phyloP scores from a whole-genome alignment of 257 asterid species.

The Thymus quinquecostatus region DNA sequence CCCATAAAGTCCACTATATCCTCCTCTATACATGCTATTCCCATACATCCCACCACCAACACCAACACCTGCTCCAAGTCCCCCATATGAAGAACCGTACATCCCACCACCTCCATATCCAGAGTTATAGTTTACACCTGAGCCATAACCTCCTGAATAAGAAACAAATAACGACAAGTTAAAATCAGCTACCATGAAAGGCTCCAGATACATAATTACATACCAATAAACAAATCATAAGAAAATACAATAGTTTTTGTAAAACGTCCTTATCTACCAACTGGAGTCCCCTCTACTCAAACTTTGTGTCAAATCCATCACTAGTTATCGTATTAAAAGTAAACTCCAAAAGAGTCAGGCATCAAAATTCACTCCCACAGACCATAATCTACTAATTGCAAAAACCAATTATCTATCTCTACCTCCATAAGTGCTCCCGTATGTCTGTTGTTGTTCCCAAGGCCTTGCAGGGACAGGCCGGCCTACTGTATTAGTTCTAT shows the following conservation, averaged over 20 bases:
- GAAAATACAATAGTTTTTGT: background rate
- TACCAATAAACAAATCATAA: background rate
- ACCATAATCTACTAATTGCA: background rate
- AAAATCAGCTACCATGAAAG: constrained; percentile 26
- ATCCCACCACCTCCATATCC: constrained; percentile 79
- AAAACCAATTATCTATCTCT: background rate
- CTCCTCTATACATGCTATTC: constrained; percentile 84
- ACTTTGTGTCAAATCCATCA: background rate
- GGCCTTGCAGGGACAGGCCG: constrained; percentile 93
- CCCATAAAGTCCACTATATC: constrained; percentile 77
- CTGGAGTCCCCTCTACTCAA: constrained; percentile 16
- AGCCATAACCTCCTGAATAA: constrained; percentile 53
- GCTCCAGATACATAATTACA: constrained; percentile 8
- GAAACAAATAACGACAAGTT: constrained; percentile 24
- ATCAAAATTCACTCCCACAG: background rate
- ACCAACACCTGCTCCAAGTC: constrained; percentile 50
- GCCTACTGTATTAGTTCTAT: constrained; percentile 51
- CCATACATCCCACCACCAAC: constrained; percentile 88
- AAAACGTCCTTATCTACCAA: constrained; percentile 1
- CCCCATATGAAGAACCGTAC: constrained; percentile 66
- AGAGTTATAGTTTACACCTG: constrained; percentile 60
- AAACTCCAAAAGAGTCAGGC: background rate
- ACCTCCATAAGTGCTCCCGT: constrained; percentile 80
- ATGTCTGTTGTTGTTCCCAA: constrained; percentile 82
- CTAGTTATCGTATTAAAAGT: background rate